Evolutionary conservation across 495 filamentous ascomycete species (phyloP), one percentile per base, ranked within the genome.

Genomic region (Parathielavia hyrcaniae): DNA sequence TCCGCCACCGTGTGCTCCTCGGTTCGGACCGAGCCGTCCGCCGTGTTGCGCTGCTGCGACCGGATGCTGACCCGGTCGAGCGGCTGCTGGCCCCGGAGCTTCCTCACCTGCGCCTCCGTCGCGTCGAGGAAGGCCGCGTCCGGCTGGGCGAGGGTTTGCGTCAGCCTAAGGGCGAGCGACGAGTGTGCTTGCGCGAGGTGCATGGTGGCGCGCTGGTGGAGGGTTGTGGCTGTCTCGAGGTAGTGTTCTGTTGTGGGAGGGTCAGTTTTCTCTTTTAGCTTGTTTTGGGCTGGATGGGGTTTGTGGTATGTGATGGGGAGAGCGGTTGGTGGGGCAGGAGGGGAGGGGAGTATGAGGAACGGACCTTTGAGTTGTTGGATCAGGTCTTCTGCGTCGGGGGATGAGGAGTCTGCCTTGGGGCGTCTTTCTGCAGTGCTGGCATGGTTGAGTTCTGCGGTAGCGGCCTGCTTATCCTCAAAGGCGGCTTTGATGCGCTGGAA

Each of bases 311-410:
- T 13, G 9, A 19, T 10, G 7, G 40, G 9, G 17, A 5, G n/a
- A 4, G 40, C 39, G 22, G 45, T 30, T 32, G 45, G 12, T 30
- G 45, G 45, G 23, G 34, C 13, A 14, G 19, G 34, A 7, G 20
- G 20, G 55, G 39, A 16, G 17, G 20, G 20, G 22, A 19, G 13
- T n/a, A n/a, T n/a, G 49, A 19, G 8, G 35, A 11, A 22, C 36
- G 6, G 36, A 66, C 64, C 61, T 44, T 57, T 66, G 17, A 66
- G 55, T 56, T 57, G 47, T 14, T 59, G 41, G 52, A 66, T 56
- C 4, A 64, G 14, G 5, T 61, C 58, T 2, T 64, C 64, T 23
- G 58, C 55, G 30, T 50, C 49, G 5, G 49, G 32, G 2, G 57
- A 59, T 17, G 61, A 22, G 58, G 44, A 35, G 44, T 55, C 12